A percentile compares a stretch with the other conserved stretches of the same genome.
Conservation (phyloP, 1,139 yeast species). For the Geotrichum bryndzae region DNA sequence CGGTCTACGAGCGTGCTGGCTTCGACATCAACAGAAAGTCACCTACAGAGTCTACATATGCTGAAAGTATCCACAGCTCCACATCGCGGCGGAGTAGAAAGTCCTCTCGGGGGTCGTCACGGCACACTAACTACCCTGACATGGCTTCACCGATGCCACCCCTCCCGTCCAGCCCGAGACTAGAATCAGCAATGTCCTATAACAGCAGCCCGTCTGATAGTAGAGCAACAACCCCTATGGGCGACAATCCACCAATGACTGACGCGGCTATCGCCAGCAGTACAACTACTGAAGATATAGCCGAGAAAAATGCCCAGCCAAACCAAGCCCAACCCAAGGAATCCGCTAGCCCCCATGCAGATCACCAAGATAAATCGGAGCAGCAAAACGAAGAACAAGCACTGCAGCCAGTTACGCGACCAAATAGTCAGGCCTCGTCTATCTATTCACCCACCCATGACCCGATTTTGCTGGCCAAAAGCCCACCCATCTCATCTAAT, state of each 20-base stretch:
- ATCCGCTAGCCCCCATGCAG: background rate
- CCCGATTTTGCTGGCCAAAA: slow-evolving; percentile 1
- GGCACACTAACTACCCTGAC: background rate
- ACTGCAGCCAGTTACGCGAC: background rate
- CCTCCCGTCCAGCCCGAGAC: background rate
- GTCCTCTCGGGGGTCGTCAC: background rate
- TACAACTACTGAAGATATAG: background rate
- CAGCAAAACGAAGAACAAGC: background rate
- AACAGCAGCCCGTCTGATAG: background rate
- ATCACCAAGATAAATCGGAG: background rate
- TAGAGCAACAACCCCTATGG: background rate
- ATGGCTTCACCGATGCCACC: background rate
- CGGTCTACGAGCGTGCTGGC: slow-evolving; percentile 41
- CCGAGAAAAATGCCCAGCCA: background rate
- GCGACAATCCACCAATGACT: background rate
- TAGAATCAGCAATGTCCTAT: background rate
- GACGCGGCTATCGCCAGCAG: background rate
- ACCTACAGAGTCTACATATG: background rate
- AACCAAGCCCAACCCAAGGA: background rate
- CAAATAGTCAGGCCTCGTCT: slow-evolving; percentile 4
- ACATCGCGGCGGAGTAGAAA: background rate
- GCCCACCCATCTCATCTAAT: background rate
- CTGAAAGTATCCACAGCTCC: slow-evolving; percentile 4
- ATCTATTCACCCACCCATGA: slow-evolving; percentile 8
- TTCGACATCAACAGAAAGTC: slow-evolving; percentile 32